phyloP scores from a whole-genome alignment of 2,329 filamentous ascomycete genomes.

The Colletotrichum plurivorum region DNA sequence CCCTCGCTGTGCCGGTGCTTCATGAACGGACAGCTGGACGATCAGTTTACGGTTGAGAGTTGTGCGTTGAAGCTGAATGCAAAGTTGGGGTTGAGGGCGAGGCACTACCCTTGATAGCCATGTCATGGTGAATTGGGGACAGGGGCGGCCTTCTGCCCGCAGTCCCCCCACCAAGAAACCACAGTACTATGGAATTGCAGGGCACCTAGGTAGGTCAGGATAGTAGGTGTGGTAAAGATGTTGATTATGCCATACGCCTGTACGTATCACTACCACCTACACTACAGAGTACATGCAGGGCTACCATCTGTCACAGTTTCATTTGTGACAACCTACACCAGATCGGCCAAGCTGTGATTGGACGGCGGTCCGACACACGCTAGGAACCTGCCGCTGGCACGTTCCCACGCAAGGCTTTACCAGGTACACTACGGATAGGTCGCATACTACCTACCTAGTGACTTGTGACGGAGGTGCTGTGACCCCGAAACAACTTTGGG shows the following conservation, averaged over 20 bases:
- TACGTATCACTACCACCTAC: neutral
- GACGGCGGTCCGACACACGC: neutral
- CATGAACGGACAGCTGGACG: neutral
- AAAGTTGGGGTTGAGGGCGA: no score
- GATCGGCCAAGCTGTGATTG: conserved; percentile 6
- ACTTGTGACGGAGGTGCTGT: neutral
- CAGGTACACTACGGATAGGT: no score
- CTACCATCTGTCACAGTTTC: conserved; percentile 9
- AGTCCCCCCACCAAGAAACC: no score
- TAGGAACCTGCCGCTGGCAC: conserved; percentile 21
- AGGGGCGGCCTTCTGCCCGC: no score
- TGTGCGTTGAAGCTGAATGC: neutral
- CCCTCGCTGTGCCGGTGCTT: conserved; percentile 7
- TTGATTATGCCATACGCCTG: neutral
- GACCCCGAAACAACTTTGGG: neutral
- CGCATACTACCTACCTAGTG: no score
- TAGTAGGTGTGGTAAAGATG: neutral
- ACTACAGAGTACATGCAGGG: neutral
- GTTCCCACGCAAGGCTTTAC: neutral
- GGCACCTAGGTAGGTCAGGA: neutral
- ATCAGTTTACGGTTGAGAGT: neutral
- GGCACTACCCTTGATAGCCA: neutral
- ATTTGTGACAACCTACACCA: conserved; percentile 3
- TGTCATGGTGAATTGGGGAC: neutral
- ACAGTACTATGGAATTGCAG: no score